Evolutionary conservation across 108 stramenopile species (phyloP).

Genomic region (Seminavis robusta): DNA sequence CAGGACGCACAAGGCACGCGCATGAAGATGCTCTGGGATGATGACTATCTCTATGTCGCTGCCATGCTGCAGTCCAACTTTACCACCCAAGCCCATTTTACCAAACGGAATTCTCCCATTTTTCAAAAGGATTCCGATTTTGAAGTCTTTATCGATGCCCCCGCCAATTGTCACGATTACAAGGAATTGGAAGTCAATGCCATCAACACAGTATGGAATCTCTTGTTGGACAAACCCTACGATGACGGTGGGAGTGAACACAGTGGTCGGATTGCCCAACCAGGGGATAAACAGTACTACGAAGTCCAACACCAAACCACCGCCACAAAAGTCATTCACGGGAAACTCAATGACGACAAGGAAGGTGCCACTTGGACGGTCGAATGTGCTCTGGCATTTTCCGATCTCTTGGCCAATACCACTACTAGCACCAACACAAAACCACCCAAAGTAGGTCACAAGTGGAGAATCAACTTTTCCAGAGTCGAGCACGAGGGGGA

Average conservation of each 20-base stretch:
- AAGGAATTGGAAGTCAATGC: conserved; percentile 91
- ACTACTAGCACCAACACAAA: background rate
- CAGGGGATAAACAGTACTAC: conserved; percentile 47
- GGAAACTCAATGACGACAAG: conserved; percentile 35
- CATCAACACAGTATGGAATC: conserved; percentile 80
- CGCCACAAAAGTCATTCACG: conserved; percentile 31
- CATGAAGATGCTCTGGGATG: conserved; percentile 82
- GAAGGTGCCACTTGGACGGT: conserved; percentile 36
- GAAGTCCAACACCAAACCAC: conserved; percentile 52
- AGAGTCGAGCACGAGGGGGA: conserved; percentile 51
- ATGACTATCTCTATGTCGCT: conserved; percentile 72
- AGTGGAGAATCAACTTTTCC: conserved; percentile 61
- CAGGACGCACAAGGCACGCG: conserved; percentile 28
- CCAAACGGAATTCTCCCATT: conserved; percentile 75
- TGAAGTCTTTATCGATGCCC: conserved; percentile 86
- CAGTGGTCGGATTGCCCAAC: conserved; percentile 65
- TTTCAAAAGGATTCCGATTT: conserved; percentile 80
- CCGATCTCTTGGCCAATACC: conserved; percentile 23
- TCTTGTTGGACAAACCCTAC: conserved; percentile 84
- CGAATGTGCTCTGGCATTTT: conserved; percentile 67
- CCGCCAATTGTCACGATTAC: conserved; percentile 68
- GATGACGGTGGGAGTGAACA: conserved; percentile 73
- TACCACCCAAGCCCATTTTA: conserved; percentile 39
- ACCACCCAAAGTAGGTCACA: conserved; percentile 18
- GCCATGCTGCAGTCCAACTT: conserved; percentile 42